Base-by-base conservation (phyloP, 306 rosid genomes). In the Morella rubra region DNA sequence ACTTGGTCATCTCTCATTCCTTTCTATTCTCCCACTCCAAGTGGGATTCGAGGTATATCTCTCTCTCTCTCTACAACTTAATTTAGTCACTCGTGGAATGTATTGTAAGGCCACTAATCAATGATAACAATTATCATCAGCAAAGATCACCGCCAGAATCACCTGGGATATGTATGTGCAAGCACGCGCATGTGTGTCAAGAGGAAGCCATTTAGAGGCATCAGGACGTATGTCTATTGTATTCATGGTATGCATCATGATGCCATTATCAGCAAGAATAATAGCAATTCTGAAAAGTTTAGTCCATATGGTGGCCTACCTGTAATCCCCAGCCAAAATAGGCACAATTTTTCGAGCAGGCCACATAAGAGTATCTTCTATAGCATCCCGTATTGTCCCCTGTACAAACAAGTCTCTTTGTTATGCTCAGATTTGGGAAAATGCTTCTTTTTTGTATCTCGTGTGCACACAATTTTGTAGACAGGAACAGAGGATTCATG, bases 331-430 rank as follows among this genome's bases (percentile, higher is more conserved):
- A 18, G 99, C 97, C 84, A 96, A 75, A 66, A 96, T 96, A 80
- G 99, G 88, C 75, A 96, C 69, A 76, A 96, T 81, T 85, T 96
- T 96, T 74, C 98, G 85, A 84, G 91, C 97, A 32, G 99, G 98
- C 99, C 99, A 96, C 76, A 97, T 88, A 61, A 96, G 79, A 77
- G 97, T 86, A 88, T 96, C 99, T 83, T 92, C 99, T 73, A 96
- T 85, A 60, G 99, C 98, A 84, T 92, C 98, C 18, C 93, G 87
- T 67, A 96, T 96, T 1, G 86, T 76, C 44, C 86, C 96, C 98
- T 95, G 89, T 61, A 80, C n/a, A 66, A 79, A 82, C 55, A 27
- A 61, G 71, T 61, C 49, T 75, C 37, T 79, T 19, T 9, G 32
- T 41, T 66, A 66, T 10, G 13, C 15, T 1, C 13, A 42, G 71